Evolutionary conservation across 768 basidiomycete species (phyloP), one percentile per base, ranked within the genome.

Genomic region (Boletus eberwhitei): DNA sequence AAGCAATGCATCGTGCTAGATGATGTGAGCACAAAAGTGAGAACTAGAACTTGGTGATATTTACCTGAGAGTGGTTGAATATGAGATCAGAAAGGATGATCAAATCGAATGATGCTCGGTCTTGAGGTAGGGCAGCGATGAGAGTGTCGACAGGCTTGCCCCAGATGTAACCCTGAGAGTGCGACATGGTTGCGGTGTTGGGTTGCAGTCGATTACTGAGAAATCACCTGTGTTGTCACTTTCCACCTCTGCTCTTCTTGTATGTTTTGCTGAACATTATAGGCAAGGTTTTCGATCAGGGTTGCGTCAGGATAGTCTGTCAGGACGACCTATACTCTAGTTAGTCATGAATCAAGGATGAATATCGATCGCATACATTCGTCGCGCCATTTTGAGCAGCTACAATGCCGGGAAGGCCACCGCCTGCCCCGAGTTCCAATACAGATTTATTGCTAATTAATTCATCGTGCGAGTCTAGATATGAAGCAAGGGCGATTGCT

Each of bases 401-500:
- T 2, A 95, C 81, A 8, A 99, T 76, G 4, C 89, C 84, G 0
- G 97, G 97, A 7, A 98, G 75, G 3, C 86, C 96, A 1, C 92
- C 95, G 0, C 94, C 97, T 0, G 97, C 97, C 0, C 97, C 97
- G 0, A 98, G 81, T 68, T 99, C 97, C 2, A 98, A 75, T 0
- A 98, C 84, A 45, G 67, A 71, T 35, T 71, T 74, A 7, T 71
- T 71, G 1, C 60, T 61, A 42, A 82, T 85, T 0, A 87, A 59
- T 1, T 76, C 68, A 0, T 64, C 62, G 50, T 85, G 76, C 12
- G 71, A 67, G 56, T 90, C 88, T 2, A 91, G 74, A 65, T 84
- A 90, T 0, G 82, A 76, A 13, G 90, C 87, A 46, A 92, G 79
- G 0, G 85, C 79, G 5, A 86, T 74, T 2, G 88, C 83, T 3